These are phyloP conservation scores for Tricholoma matsutake DNA, from an alignment of 768 basidiomycete genomes.

Conservation along the genomic window DNA sequence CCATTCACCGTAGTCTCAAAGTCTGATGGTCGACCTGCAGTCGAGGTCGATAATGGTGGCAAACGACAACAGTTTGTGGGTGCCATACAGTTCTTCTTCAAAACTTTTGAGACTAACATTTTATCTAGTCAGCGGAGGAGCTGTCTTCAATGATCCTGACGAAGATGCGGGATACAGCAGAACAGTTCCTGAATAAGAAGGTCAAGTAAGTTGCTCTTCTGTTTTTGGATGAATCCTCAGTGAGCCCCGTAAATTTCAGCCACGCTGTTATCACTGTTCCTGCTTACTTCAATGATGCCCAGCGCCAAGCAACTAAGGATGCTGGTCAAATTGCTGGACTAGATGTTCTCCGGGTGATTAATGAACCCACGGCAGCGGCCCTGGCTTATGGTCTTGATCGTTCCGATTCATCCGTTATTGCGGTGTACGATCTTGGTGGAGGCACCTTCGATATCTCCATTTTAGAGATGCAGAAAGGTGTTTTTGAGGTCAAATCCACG, in stretches of 20 bases:
- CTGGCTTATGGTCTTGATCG: slow-evolving; percentile 97
- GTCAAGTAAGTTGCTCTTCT: slow-evolving; percentile 69
- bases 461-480: slow-evolving; percentile 98
- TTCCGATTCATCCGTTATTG: slow-evolving; percentile 80
- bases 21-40: slow-evolving; percentile 71
- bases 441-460: slow-evolving; percentile 99
- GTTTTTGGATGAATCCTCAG: neutral
- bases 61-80: slow-evolving; percentile 79
- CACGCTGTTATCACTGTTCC: slow-evolving; percentile 94
- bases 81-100: slow-evolving; percentile 13
- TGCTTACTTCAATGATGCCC: slow-evolving; percentile 99
- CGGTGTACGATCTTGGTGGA: slow-evolving; percentile 97
- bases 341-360: slow-evolving; percentile 97
- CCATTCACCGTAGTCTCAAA: slow-evolving; percentile 78
- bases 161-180: slow-evolving; percentile 97
- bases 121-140: slow-evolving; percentile 72
- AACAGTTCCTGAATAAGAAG: slow-evolving; percentile 88
- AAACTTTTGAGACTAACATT: slow-evolving; percentile 6
- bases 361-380: slow-evolving; percentile 98
- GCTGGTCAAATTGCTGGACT: slow-evolving; percentile 97
- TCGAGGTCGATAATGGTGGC: slow-evolving; percentile 82
- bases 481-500: slow-evolving; percentile 99
- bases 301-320: slow-evolving; percentile 97
- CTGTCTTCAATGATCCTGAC: slow-evolving; percentile 82
- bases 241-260: slow-evolving; percentile 33